Base-by-base conservation (phyloP, 2,329 filamentous ascomycete genomes). In the Plectosphaerella plurivora region DNA sequence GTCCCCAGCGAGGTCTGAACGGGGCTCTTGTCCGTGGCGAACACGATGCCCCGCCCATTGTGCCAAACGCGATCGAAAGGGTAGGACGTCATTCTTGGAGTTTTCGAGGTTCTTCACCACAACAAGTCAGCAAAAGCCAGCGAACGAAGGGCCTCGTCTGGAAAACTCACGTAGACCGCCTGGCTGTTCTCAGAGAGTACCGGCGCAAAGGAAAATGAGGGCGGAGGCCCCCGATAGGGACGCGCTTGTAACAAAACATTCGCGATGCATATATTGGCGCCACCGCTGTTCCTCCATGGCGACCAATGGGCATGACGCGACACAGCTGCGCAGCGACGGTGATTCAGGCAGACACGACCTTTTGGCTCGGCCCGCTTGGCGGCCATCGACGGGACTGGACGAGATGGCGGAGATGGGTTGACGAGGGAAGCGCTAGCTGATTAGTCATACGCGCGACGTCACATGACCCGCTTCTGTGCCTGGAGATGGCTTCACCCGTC, bases 401-500 rank as follows among this genome's bases (percentile, higher is more conserved):
- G 8, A 12, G 15, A 16, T 41, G 15, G 36, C 18, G 18, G n/a
- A n/a, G 9, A 1, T 5, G 28, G 28, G 28, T 33, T 33, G 28
- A 33, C 28, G 28, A 33, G 28, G 28, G 9, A 33, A 10, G 28
- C 28, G 28, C 28, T 33, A 10, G 7, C 28, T 25, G 60, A 65
- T 72, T 67, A 72, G 67, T 72, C 68, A 72, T 58, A 47, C 11
- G 53, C 64, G 59, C 65, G 62, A 59, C 53, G 53, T 64, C 68
- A 70, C 65, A 66, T 69, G 67, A 61, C 45, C 37, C 37, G 37
- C 37, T 41, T 18, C 16, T 5, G 10, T 8, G 37, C 35, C 22
- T 44, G 5, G 41, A 44, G 28, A 44, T 18, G 41, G 16, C 41
- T 20, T 44, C 41, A 44, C n/a, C 18, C 41, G 41, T 44, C 18